Evolutionary conservation across 1,284 basidiomycete genomes (phyloP), one percentile per base, ranked within the genome.

Genomic region (Phellinidium pouzarii): DNA sequence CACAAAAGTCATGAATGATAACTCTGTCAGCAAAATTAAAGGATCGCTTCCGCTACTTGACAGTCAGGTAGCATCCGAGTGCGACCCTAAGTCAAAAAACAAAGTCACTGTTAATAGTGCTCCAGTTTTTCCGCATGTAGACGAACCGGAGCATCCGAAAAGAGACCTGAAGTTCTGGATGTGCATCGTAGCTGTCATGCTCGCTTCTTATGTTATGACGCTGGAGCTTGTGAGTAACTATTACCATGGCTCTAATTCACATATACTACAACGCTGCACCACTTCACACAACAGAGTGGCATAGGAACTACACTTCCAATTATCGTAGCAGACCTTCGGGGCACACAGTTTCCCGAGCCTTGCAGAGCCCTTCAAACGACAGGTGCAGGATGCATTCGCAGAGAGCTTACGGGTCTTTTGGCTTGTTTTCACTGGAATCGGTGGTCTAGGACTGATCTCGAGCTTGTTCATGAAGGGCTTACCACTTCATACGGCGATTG

Each of bases 331-430:
- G 54, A 61, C 23, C 55, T 65, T 1, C 22, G 62, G 9, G 63
- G 63, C n/a, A 43, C 48, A 17, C 56, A 62, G 41, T 63, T 63
- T 73, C 29, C 23, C 19, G 1, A n/a, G 23, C 0, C 63, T 74
- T 1, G 57, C 60, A 0, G 66, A 69, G 53, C 67, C 65, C 2
- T 59, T 72, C 9, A 59, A 56, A 8, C 48, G 53, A 11, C 47
- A 67, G 29, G 69, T 72, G 11, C 63, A 62, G 12, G 58, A 46
- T 6, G 69, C 69, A 2, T 74, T 72, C 56, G 68, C 66, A 4
- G 61, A 60, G 2, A 64, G 63, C 40, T 51, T 72, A 42, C 25
- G 56, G 5, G 58, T 64, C 1, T 54, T 72, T 2, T 75, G 70
- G 71, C 58, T 66, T 41, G 59, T 61, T 6, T 63, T 71, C 59